Evolutionary conservation across 352 stramenopile genomes (phyloP).

Genomic region (Phytophthora hybrid): DNA sequence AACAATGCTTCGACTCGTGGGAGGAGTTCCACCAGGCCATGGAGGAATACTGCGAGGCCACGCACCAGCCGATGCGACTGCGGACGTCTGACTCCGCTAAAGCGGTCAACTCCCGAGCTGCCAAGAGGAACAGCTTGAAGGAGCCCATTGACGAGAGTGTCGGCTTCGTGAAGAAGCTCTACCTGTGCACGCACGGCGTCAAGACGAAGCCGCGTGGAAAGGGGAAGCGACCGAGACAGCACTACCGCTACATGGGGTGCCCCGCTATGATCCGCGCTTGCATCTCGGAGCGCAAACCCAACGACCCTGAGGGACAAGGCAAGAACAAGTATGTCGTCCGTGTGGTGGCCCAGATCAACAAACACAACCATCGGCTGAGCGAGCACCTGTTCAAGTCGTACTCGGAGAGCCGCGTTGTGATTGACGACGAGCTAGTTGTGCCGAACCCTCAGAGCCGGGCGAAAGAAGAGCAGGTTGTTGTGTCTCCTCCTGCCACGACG

Average conservation of each 20-base stretch:
- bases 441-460: slow-evolving; percentile 47
- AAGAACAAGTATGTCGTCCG: slow-evolving; percentile 88
- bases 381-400: slow-evolving; percentile 91
- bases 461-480: slow-evolving; percentile 55
- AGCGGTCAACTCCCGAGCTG: slow-evolving; percentile 77
- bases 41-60: slow-evolving; percentile 79
- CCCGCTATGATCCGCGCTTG: slow-evolving; percentile 85
- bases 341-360: slow-evolving; percentile 87
- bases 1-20: slow-evolving; percentile 86
- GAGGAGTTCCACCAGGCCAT: slow-evolving; percentile 85
- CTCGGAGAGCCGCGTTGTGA: slow-evolving; percentile 85
- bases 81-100: slow-evolving; percentile 85
- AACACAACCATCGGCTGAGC: slow-evolving; percentile 87
- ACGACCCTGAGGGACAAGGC: slow-evolving; percentile 45
- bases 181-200: slow-evolving; percentile 84
- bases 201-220: slow-evolving; percentile 88
- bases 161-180: slow-evolving; percentile 88
- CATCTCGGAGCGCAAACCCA: slow-evolving; percentile 81
- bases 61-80: slow-evolving; percentile 82
- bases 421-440: slow-evolving; percentile 82
- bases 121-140: slow-evolving; percentile 87
- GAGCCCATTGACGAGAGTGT: slow-evolving; percentile 88
- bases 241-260: slow-evolving; percentile 88
- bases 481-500: slow-evolving; percentile 15
- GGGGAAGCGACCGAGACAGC: slow-evolving; percentile 79